A percentile compares a stretch with the other conserved stretches of the same genome.
phyloP scores from a whole-genome alignment of 768 basidiomycete genomes.

The Calocera viscosa region DNA sequence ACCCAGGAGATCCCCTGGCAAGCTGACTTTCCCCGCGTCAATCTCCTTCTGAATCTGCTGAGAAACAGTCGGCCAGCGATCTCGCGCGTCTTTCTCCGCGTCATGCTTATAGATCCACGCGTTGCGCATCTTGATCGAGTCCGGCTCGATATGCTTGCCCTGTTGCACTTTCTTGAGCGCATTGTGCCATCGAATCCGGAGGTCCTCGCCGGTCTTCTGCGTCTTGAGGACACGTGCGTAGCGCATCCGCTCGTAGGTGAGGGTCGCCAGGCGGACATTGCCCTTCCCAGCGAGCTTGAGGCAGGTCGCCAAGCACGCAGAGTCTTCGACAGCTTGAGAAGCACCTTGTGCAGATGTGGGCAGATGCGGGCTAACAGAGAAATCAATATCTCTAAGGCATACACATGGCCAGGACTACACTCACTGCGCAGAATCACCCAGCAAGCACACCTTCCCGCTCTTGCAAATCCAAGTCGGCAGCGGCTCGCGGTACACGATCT shows the following conservation, averaged over 20 bases:
- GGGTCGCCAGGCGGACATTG: conserved; percentile 10
- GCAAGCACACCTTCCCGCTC: conserved; percentile 11
- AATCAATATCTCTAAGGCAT: conserved; percentile 1
- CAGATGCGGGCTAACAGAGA: neutral
- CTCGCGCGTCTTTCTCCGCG: neutral
- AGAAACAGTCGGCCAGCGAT: neutral
- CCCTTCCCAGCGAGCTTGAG: conserved; percentile 9
- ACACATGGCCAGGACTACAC: neutral
- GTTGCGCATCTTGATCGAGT: conserved; percentile 10
- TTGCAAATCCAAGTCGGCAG: conserved; percentile 13
- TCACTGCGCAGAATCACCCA: neutral
- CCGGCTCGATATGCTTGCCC: conserved; percentile 10
- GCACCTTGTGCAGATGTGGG: conserved; percentile 11
- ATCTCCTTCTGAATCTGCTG: conserved; percentile 13
- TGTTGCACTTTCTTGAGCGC: neutral
- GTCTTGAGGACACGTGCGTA: conserved; percentile 15
- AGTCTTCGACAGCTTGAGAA: conserved; percentile 11
- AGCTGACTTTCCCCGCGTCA: neutral
- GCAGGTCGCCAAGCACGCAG: conserved; percentile 12
- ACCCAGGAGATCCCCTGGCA: conserved; percentile 11
- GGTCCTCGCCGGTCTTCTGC: conserved; percentile 15
- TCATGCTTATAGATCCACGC: neutral
- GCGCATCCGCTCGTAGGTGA: conserved; percentile 12
- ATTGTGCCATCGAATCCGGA: conserved; percentile 10
- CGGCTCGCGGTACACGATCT: conserved; percentile 15